Evolutionary conservation across 768 basidiomycete species (phyloP), one percentile per base, ranked within the genome.

Genomic region (Phanerodontia chrysosporium): DNA sequence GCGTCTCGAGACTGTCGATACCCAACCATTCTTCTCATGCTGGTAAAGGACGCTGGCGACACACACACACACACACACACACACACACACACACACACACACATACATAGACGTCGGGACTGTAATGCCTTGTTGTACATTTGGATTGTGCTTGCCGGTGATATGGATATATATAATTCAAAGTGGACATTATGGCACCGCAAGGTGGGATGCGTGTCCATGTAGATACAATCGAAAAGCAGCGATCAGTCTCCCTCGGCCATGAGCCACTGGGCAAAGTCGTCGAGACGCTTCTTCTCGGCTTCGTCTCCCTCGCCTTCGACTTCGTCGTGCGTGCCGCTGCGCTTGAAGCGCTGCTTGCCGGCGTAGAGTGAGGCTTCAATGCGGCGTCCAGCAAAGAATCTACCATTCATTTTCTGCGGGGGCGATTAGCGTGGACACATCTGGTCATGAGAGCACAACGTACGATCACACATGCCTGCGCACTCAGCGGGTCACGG

Each of bases 341-440:
- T 89, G 55, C 89, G 87, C 62, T 78, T 82, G 78, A 90, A 98
- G 44, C 85, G 77, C 68, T 95, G 87, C 70, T 85, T 87, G 51
- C 95, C 95, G 27, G 81, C 79, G 70, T 86, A 95, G 14, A 97
- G 76, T 2, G 83, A 82, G 0, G 96, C 97, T 67, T 90, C 85
- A 51, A 99, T 78, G 45, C 83, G 80, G 45, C 92, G 82, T 13
- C 92, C 92, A 27, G 86, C 89, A 67, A 98, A 98, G 73, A 85
- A 97, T 42, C 95, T 80, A 8, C 92, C 92, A 64, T 95, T 83
- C 94, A 98, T 98, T 86, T 89, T 96, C 90, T 95, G 64, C n/a
- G 46, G 3, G 54, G 57, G 3, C n/a, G 3, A 28, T 49, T 44
- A 36, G 29, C 51, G 39, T 56, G 22, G 36, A 49, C 18, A 39